Conservation (phyloP, 225 moss, liverwort and hornwort species). For the Sphagnum contortum region DNA sequence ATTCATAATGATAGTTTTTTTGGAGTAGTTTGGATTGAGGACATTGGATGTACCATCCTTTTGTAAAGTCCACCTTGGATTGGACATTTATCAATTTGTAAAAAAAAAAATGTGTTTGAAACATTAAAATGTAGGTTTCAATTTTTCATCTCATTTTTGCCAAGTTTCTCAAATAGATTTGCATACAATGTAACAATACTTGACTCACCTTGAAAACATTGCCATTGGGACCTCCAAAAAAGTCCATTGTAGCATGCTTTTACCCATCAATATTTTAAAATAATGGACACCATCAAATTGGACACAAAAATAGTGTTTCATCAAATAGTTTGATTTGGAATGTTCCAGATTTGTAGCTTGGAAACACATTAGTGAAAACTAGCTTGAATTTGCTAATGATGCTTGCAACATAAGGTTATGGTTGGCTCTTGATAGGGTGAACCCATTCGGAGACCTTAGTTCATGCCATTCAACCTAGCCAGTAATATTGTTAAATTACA, state of each 20-base stretch:
- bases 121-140: too few relatives aligned
- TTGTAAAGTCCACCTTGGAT: too few relatives aligned
- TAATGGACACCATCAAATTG: neutral
- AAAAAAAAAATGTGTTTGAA: too few relatives aligned
- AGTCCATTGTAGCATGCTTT: too few relatives aligned
- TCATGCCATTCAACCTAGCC: neutral
- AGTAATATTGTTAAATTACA: neutral
- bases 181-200: too few relatives aligned
- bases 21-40: too few relatives aligned
- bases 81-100: too few relatives aligned
- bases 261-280: neutral
- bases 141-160: too few relatives aligned
- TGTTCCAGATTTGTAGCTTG: neutral
- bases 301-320: neutral
- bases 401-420: neutral
- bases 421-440: conserved; percentile 1
- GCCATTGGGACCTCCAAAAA: neutral
- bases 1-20: too few relatives aligned
- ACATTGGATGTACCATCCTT: too few relatives aligned
- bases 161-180: too few relatives aligned
- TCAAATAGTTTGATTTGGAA: neutral
- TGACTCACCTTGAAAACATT: neutral
- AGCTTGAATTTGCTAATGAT: neutral
- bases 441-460: neutral
- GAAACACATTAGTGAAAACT: neutral